phyloP scores from a whole-genome alignment of 352 stramenopile species.

The Pythium inflatum region DNA sequence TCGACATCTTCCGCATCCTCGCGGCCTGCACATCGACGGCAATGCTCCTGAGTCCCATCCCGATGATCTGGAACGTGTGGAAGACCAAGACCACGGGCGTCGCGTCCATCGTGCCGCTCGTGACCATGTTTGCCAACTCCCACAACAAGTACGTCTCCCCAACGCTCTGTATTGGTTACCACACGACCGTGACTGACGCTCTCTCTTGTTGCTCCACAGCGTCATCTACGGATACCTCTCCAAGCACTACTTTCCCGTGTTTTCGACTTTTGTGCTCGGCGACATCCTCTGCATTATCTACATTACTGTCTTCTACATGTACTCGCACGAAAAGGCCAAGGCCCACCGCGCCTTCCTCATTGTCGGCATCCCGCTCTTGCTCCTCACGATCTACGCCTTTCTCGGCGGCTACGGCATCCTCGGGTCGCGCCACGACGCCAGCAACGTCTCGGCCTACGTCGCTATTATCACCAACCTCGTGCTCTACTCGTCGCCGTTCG shows the following conservation, averaged over 20 bases:
- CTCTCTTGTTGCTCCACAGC: not conserved
- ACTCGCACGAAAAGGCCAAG: constrained; percentile 45
- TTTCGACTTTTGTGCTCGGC: constrained; percentile 52
- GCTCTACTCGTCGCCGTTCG: constrained; percentile 62
- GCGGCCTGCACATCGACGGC: constrained; percentile 38
- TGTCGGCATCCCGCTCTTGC: constrained; percentile 28
- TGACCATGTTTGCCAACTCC: constrained; percentile 26
- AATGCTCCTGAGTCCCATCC: constrained; percentile 54
- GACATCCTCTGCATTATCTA: constrained; percentile 45
- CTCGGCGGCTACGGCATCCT: constrained; percentile 43
- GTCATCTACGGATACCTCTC: constrained; percentile 24
- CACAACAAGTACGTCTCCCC: constrained; percentile 26
- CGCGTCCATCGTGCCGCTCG: constrained; percentile 48
- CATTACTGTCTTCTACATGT: constrained; percentile 57
- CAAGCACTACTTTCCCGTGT: constrained; percentile 52
- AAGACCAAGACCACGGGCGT: constrained; percentile 42
- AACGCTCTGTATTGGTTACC: not conserved
- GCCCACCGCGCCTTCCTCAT: constrained; percentile 38
- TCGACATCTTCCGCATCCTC: constrained; percentile 36
- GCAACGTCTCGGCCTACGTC: constrained; percentile 43
- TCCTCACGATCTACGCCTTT: constrained; percentile 47
- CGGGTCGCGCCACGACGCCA: constrained; percentile 29
- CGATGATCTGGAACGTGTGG: constrained; percentile 39
- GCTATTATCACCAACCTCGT: constrained; percentile 51
- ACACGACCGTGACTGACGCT: not conserved